Conservation (phyloP, 345 rosid genomes). For the Melaleuca quinquenervia region DNA sequence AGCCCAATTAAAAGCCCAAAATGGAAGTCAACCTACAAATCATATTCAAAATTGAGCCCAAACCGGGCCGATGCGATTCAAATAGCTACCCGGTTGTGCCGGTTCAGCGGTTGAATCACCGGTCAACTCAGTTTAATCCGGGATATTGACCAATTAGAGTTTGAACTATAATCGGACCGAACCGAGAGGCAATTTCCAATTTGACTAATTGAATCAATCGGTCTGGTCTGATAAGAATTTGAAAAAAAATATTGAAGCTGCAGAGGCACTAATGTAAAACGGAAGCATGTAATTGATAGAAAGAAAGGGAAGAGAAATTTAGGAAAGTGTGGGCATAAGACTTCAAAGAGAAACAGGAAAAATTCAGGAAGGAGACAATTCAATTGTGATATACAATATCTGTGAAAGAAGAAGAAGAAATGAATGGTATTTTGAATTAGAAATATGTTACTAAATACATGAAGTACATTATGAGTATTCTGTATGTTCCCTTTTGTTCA, state of each 20-base stretch:
- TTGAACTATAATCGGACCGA: neutral
- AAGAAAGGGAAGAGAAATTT: neutral
- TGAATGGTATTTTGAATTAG: neutral
- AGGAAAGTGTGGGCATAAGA: neutral
- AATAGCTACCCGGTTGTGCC: neutral
- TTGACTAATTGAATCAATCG: neutral
- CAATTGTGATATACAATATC: neutral
- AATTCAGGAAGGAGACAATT: neutral
- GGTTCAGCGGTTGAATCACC: neutral
- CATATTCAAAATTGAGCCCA: no score
- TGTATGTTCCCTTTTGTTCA: neutral
- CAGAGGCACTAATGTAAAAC: neutral
- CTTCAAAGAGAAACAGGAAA: neutral
- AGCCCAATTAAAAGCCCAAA: no score
- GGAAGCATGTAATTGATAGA: neutral
- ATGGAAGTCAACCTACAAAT: no score
- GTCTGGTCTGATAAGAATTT: neutral
- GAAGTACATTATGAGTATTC: neutral
- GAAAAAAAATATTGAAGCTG: neutral
- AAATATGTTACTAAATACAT: neutral
- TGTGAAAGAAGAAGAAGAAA: neutral
- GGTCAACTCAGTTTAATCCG: neutral
- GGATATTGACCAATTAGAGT: neutral
- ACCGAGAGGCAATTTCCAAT: neutral
- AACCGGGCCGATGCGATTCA: neutral